Evolutionary conservation across 2,329 filamentous ascomycete species (phyloP), one percentile per base, ranked within the genome.

Genomic region (Verticillium dahliae): DNA sequence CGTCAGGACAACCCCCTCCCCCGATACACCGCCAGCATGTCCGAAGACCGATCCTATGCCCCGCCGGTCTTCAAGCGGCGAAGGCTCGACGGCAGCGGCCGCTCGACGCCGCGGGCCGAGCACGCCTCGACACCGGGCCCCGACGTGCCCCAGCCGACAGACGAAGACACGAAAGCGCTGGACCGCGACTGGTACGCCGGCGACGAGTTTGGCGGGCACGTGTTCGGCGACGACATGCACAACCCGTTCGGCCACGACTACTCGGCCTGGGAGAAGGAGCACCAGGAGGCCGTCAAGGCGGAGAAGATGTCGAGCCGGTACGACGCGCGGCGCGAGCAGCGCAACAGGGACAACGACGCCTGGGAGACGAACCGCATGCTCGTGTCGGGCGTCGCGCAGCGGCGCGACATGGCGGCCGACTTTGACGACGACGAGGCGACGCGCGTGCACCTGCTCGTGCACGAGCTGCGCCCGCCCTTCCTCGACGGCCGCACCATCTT

Each of bases 351-450:
- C 71, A 92, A 95, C 54, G 95, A 99, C 75, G 94, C 93, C 0
- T 99, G 95, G 95, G 96, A 99, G 75, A 95, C 94, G 15, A 99
- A 99, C 73, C 90, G 95, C 62, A 98, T 99, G 95, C 82, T 99
- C 63, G 95, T 93, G 1, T 97, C 93, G 22, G 94, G 94, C 61
- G 93, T 99, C 18, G 95, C 95, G 18, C 96, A 99, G 74, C 82
- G 94, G 70, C 82, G 92, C 67, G 91, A 95, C 69, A 86, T 92
- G 72, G 88, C 88, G 31, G 83, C 85, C 57, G 92, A 95, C 71
- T 96, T 97, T 69, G 89, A 96, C 66, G 95, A 99, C 65, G 90
- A 97, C 57, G 95, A 99, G 71, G 87, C 86, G 31, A 96, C 90
- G 7, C 84, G 96, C 63, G 86, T 98, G 14, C 95, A 99, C 78